Evolutionary conservation across 2,329 filamentous ascomycete species (phyloP).

Genomic region (Trichoderma sp.): DNA sequence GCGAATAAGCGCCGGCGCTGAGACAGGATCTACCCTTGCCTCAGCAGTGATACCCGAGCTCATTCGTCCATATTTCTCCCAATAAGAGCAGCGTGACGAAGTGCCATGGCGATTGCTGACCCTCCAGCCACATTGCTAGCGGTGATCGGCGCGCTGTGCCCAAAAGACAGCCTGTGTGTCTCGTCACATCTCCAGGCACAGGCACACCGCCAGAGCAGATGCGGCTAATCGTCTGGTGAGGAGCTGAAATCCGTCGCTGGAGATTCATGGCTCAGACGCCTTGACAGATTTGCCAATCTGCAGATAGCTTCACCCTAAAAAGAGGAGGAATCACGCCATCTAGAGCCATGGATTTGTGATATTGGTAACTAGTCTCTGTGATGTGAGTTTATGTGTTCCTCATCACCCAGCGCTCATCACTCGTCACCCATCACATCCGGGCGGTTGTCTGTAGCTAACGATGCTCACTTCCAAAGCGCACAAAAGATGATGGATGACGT

Average conservation of each 20-base stretch:
- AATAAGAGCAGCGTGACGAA: constrained; percentile 7
- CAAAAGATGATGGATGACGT: neutral
- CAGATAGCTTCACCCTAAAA: neutral
- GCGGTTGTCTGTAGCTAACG: neutral
- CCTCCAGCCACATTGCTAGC: constrained; percentile 16
- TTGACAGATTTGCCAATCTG: neutral
- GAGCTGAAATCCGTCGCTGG: neutral
- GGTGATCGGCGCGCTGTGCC: constrained; percentile 12
- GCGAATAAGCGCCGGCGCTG: constrained; percentile 5
- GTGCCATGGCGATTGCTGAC: neutral
- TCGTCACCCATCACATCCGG: neutral
- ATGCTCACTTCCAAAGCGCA: neutral
- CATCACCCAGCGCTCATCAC: neutral
- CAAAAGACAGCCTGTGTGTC: neutral
- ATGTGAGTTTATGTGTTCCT: neutral
- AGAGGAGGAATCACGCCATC: constrained; percentile 4
- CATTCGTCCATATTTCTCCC: constrained; percentile 16
- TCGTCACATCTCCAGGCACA: constrained; percentile 21
- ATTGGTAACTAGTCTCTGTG: constrained; percentile 1
- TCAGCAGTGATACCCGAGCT: constrained; percentile 1
- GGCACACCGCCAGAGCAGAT: constrained; percentile 18
- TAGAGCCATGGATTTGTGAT: neutral
- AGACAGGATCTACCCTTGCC: constrained; percentile 11
- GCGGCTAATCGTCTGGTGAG: neutral
- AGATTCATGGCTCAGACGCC: neutral